These are phyloP conservation scores for Boletus huronensis DNA, from an alignment of 768 basidiomycete genomes.

Conservation along the genomic window DNA sequence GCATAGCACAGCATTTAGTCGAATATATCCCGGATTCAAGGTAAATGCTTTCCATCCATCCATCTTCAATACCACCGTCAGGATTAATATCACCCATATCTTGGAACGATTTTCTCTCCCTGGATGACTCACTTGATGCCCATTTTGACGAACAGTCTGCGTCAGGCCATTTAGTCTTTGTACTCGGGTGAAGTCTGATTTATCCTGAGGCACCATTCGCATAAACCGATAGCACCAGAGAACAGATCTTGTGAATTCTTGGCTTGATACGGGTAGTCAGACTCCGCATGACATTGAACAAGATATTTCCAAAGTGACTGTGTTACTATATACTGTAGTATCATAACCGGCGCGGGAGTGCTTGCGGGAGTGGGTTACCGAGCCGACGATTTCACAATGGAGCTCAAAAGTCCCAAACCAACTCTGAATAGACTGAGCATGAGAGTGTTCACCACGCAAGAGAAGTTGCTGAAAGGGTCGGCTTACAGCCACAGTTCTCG, in stretches of 20 bases:
- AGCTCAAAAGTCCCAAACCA: background rate
- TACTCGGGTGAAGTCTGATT: background rate
- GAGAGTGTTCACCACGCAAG: background rate
- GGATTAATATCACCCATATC: background rate
- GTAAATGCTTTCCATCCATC: conserved; percentile 7
- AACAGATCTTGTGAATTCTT: background rate
- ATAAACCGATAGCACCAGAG: background rate
- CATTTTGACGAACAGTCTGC: background rate
- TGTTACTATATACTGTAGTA: background rate
- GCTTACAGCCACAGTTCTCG: background rate
- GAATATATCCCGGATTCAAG: conserved; percentile 15
- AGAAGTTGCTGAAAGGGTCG: background rate
- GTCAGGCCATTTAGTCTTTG: background rate
- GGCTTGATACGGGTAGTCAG: background rate
- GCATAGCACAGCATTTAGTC: conserved; percentile 16
- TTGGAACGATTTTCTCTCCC: background rate
- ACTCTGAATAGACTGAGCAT: background rate
- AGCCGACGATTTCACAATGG: background rate
- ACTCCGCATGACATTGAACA: background rate
- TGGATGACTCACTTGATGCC: background rate
- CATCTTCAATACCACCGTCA: conserved; percentile 6
- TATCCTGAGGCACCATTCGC: background rate
- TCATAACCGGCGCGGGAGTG: too few relatives aligned
- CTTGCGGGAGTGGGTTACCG: background rate
- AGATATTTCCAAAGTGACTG: background rate